phyloP scores from a whole-genome alignment of 257 asterid genomes.

The Eucommia ulmoides region DNA sequence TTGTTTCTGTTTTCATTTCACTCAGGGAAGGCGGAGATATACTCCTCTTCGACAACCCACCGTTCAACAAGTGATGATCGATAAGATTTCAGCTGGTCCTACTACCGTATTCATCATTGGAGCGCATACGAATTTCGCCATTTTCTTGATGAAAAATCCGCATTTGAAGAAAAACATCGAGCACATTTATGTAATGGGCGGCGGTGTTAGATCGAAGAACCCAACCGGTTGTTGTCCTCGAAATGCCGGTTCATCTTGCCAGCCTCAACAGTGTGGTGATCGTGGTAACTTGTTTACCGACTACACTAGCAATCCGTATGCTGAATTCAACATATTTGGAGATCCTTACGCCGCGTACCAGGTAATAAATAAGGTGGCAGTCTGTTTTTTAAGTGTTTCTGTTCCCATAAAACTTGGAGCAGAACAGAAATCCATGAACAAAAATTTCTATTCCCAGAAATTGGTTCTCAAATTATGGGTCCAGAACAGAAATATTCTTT shows the following conservation, averaged over 20 bases:
- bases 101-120: slow-evolving; percentile 50
- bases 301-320: slow-evolving; percentile 59
- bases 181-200: slow-evolving; percentile 83
- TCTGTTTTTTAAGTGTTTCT: no score
- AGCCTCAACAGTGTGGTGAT: slow-evolving; percentile 56
- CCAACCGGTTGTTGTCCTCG: slow-evolving; percentile 70
- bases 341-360: slow-evolving; percentile 94
- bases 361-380: no score
- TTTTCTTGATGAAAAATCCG: slow-evolving; percentile 65
- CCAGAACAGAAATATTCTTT: no score
- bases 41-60: slow-evolving; percentile 67
- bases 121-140: slow-evolving; percentile 47
- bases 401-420: no score
- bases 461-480: no score
- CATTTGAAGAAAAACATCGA: slow-evolving; percentile 52
- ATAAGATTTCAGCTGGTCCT: slow-evolving; percentile 58
- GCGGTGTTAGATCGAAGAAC: slow-evolving; percentile 56
- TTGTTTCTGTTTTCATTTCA: not conserved
- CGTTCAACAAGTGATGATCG: slow-evolving; percentile 60
- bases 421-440: no score
- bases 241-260: slow-evolving; percentile 37
- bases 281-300: slow-evolving; percentile 61
- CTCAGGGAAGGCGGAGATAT: slow-evolving; percentile 61
- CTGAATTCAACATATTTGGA: slow-evolving; percentile 73
- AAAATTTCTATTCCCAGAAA: no score